A percentile compares a stretch with the other conserved stretches of the same genome.
These are phyloP conservation scores for carrot (Daucus carota) DNA, from an alignment of 129 eudicot genomes.

Conservation along the genomic window DNA sequence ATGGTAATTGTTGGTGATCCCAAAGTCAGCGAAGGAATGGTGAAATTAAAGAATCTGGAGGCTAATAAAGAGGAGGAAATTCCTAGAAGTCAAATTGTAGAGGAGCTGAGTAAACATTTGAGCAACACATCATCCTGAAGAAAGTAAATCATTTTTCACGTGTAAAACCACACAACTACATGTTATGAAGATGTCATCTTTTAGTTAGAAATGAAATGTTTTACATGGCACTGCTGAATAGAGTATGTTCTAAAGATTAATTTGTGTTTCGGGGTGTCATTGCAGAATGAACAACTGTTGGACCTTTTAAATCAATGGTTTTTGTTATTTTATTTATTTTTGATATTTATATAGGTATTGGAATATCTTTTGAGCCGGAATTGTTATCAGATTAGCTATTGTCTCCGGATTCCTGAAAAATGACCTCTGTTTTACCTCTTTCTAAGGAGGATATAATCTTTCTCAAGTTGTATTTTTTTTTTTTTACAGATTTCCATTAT, in stretches of 20 bases:
- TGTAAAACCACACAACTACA: not conserved
- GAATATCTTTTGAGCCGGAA: not conserved
- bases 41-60: constrained; percentile 44
- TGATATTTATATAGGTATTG: not conserved
- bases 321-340: not conserved
- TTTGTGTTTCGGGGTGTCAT: not conserved
- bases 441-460: too few relatives aligned
- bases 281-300: not conserved
- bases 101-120: constrained; percentile 30
- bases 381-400: too few relatives aligned
- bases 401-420: too few relatives aligned
- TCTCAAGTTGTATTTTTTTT: too few relatives aligned
- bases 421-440: too few relatives aligned
- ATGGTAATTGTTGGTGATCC: constrained; percentile 72
- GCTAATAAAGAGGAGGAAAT: constrained; percentile 40
- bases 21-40: constrained; percentile 43
- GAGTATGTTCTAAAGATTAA: not conserved
- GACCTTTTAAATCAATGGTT: not conserved
- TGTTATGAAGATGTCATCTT: not conserved
- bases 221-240: not conserved
- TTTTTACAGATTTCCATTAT: too few relatives aligned
- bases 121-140: not conserved
- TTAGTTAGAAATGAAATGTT: not conserved
- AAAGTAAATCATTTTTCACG: not conserved
- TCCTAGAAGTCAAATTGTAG: constrained; percentile 40